These are phyloP conservation scores for Mytilinidion resinicola DNA, from an alignment of 495 filamentous ascomycete species.

Conservation along the genomic window DNA sequence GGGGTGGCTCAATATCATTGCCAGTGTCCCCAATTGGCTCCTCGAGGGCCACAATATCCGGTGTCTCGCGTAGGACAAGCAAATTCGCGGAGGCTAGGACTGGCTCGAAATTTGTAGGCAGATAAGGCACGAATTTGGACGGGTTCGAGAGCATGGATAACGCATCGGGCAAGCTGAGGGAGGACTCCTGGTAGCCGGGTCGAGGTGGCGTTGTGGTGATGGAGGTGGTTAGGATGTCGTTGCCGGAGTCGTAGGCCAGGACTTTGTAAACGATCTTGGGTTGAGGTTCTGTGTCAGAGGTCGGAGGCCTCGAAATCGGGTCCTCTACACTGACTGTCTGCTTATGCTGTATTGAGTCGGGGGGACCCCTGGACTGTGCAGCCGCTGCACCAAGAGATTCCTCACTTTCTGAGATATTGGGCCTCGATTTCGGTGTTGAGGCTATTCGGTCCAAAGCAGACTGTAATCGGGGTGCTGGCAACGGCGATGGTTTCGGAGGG, in stretches of 20 bases:
- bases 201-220: background rate
- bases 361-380: background rate
- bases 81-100: slow-evolving; percentile 1
- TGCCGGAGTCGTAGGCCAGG: slow-evolving; percentile 12
- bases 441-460: background rate
- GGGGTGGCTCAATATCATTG: background rate
- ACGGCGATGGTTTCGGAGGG: background rate
- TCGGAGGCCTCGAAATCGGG: background rate
- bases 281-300: background rate
- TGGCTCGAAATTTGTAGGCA: slow-evolving; percentile 9
- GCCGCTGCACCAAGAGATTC: background rate
- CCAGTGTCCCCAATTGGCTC: background rate
- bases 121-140: slow-evolving; percentile 17
- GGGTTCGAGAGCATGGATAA: slow-evolving; percentile 7
- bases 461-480: background rate
- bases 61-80: slow-evolving; percentile 13
- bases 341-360: background rate
- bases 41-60: background rate
- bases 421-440: background rate
- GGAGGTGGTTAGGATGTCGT: slow-evolving; percentile 6
- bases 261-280: background rate
- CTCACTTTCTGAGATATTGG: background rate
- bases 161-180: slow-evolving; percentile 4
- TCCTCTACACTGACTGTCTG: background rate
- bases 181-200: background rate